Base-by-base conservation (phyloP, 202 grass and related monocot genomes). In the Hordeum pubiflorum region DNA sequence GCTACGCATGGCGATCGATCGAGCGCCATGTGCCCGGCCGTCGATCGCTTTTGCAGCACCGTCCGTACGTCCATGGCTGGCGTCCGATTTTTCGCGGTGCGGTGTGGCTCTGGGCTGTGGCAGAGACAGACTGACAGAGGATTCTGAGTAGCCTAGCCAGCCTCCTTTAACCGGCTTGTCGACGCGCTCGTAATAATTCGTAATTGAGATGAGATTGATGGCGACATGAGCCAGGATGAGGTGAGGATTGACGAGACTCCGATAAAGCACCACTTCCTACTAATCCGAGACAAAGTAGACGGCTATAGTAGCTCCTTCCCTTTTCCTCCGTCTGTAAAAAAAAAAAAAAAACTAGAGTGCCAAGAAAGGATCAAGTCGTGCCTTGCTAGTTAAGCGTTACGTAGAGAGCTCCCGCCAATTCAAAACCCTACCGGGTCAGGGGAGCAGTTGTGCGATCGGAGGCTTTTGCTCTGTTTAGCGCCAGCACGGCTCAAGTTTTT, bases 341-440 rank as follows among this genome's bases (percentile, higher is more conserved):
- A 23, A 52, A 7, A 52, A 69, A 14, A 5, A 50, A 50, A 50
- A 50, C 44, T 5, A 50, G 14, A 9, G 9, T 7, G 3, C 69
- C 29, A 29, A 13, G 39, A 31, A 17, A 39, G 27, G 31, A 64
- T 57, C 31, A 55, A 43, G 65, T 71, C 63, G 44, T 83, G 27
- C 38, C 75, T 87, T 87, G 36, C 9, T 69, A 13, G 73, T 7
- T 40, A 66, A 79, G 86, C 63, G 17, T 69, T 69, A 6, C 15
- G 31, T 7, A 29, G 17, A 38, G 21, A 8, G 12, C 1, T 0
- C 6, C 9, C 14, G 39, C 41, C 13, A 52, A 0, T 62, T 78
- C 44, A 50, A 84, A 72, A 79, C 21, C 43, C 5, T 55, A 31
- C 39, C 6, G 15, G 20, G 15, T 41, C 12, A 14, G 20, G n/a